Evolutionary conservation across 2,329 filamentous ascomycete species (phyloP).

Genomic region (Purpureocillium lavendulum): DNA sequence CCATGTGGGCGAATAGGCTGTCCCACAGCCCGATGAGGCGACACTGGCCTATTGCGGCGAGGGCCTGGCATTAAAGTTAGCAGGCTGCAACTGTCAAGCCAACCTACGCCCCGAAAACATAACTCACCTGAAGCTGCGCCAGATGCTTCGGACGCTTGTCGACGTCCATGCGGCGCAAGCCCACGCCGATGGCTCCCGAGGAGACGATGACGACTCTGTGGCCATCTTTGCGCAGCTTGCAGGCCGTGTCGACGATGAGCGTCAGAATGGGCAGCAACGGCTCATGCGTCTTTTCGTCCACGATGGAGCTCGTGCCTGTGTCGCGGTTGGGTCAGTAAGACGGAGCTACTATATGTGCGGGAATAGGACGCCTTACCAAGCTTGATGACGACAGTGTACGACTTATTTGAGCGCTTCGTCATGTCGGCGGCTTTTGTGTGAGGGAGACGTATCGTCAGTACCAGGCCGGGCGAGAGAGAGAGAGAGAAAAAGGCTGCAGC

Average conservation of each 20-base stretch:
- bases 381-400: slow-evolving; percentile 65
- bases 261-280: slow-evolving; percentile 85
- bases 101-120: too few relatives aligned
- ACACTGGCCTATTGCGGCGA: slow-evolving; percentile 94
- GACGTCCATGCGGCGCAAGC: slow-evolving; percentile 81
- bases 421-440: slow-evolving; percentile 39
- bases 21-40: slow-evolving; percentile 95
- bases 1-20: slow-evolving; percentile 76
- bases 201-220: slow-evolving; percentile 95
- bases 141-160: slow-evolving; percentile 84
- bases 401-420: slow-evolving; percentile 50
- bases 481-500: neutral
- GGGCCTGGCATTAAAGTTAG: slow-evolving; percentile 42
- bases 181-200: slow-evolving; percentile 93
- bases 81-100: too few relatives aligned
- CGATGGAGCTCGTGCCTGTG: slow-evolving; percentile 94
- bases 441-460: slow-evolving; percentile 5
- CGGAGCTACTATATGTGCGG: too few relatives aligned
- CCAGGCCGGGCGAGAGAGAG: too few relatives aligned
- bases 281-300: slow-evolving; percentile 91
- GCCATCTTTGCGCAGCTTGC: slow-evolving; percentile 79
- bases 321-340: neutral
- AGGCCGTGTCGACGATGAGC: slow-evolving; percentile 88
- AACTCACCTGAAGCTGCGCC: slow-evolving; percentile 66
- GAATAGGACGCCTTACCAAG: slow-evolving; percentile 50